Evolutionary conservation across 441 rosid genomes (phyloP), one percentile per base, ranked within the genome.

Genomic region (Populus hybrid): DNA sequence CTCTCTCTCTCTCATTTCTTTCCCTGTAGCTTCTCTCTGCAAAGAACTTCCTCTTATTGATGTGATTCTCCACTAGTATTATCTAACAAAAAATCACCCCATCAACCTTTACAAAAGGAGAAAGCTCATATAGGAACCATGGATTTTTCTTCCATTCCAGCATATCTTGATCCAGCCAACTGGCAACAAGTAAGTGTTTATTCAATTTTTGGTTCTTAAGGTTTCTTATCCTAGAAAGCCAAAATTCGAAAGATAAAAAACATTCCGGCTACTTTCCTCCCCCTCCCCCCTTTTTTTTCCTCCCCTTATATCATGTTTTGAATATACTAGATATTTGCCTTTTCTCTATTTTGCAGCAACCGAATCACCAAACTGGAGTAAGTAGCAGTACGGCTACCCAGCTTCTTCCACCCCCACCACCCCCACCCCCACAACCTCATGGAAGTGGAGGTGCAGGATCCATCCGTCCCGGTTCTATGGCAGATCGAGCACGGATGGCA

Each of bases 151-250:
- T 91, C 97, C 79, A 85, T 92, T 77, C 98, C 96, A 83, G 86
- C 94, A 87, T 92, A 92, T 88, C 94, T 94, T 86, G 98, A 92
- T 91, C 95, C 96, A 78, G 77, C 92, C 87, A 91, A 94, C 93
- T 94, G 98, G 98, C 97, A 90, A 76, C 96, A 89, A 83, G 94
- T 89, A 86, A 80, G 90, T 75, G 10, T 78, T 84, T 78, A 64
- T 64, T 64, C 81, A 28, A 71, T 75, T 42, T 65, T 75, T 74
- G 46, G 1, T 26, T 30, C 36, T 71, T 74, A 16, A 7, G 67
- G 66, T 73, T 76, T 79, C 77, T 80, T 79, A 76, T 72, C 42
- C 70, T n/a, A 69, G 61, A 86, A 86, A 84, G 86, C 80, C 81
- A 78, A 70, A 81, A 76, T 64, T 82, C 79, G 71, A 83, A 80